These are phyloP conservation scores for Debaryomycetaceae sp. DNA, from an alignment of 1,139 yeast species.

Conservation along the genomic window DNA sequence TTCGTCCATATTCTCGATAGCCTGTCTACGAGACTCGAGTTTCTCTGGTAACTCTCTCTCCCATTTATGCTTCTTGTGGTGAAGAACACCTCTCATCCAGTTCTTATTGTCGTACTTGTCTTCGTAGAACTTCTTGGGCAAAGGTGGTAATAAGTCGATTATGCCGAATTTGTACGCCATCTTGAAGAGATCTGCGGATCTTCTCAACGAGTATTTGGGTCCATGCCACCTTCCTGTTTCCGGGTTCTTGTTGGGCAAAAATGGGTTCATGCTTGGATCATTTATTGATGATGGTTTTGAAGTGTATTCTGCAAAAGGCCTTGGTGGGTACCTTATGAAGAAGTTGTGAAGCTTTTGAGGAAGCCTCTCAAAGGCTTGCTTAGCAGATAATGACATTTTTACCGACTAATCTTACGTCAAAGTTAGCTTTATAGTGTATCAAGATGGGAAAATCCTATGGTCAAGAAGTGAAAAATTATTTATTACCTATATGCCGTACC, in stretches of 20 bases:
- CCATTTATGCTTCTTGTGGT: constrained; percentile 79
- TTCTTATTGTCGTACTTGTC: constrained; percentile 72
- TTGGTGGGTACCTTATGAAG: constrained; percentile 82
- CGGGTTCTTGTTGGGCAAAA: constrained; percentile 81
- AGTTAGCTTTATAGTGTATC: background rate
- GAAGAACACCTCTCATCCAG: constrained; percentile 73
- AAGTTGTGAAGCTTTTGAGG: constrained; percentile 74
- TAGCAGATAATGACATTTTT: constrained; percentile 25
- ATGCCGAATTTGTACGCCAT: constrained; percentile 81
- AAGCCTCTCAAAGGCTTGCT: constrained; percentile 53
- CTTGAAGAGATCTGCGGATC: constrained; percentile 83
- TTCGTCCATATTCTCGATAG: constrained; percentile 70
- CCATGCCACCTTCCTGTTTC: constrained; percentile 74
- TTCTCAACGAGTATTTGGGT: constrained; percentile 76
- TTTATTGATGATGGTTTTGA: constrained; percentile 60
- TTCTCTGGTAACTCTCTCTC: constrained; percentile 68
- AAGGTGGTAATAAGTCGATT: constrained; percentile 71
- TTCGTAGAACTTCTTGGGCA: constrained; percentile 72
- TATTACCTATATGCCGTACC: background rate
- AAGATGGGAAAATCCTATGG: background rate
- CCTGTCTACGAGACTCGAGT: constrained; percentile 59
- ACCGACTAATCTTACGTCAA: too few relatives aligned
- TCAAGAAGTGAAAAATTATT: background rate
- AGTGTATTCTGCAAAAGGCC: constrained; percentile 69
- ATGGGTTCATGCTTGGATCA: constrained; percentile 81